Percentiles rank a stretch among this genome's conserved stretches.
Evolutionary conservation across 1,284 basidiomycete species (phyloP).

Genomic region (Tylopilus orsonianus): DNA sequence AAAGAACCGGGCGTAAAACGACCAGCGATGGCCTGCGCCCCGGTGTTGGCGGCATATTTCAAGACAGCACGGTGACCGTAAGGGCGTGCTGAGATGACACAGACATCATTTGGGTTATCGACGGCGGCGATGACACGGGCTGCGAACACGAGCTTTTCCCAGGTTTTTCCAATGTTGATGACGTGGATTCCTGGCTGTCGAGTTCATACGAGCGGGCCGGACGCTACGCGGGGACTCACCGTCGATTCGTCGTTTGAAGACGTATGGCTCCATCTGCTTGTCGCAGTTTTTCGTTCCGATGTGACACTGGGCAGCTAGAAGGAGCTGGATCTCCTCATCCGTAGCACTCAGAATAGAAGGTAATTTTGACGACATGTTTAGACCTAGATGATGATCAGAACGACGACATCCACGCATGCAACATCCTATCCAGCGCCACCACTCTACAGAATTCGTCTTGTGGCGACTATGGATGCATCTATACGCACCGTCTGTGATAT

Average conservation of each 20-base stretch:
- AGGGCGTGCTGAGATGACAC: slow-evolving; percentile 96
- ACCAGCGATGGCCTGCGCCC: slow-evolving; percentile 97
- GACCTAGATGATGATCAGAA: slow-evolving; percentile 34
- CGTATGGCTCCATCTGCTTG: slow-evolving; percentile 97
- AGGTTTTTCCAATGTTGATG: slow-evolving; percentile 98
- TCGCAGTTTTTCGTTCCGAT: slow-evolving; percentile 99
- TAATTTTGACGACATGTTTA: slow-evolving; percentile 79
- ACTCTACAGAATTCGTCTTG: slow-evolving; percentile 21
- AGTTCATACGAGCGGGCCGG: slow-evolving; percentile 5
- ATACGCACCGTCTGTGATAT: slow-evolving; percentile 26
- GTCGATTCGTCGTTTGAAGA: slow-evolving; percentile 95
- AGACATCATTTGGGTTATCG: slow-evolving; percentile 97
- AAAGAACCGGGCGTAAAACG: slow-evolving; percentile 99
- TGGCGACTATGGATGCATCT: slow-evolving; percentile 8
- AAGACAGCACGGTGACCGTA: slow-evolving; percentile 99
- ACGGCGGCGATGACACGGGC: slow-evolving; percentile 93
- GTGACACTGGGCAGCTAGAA: slow-evolving; percentile 95
- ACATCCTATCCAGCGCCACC: slow-evolving; percentile 33
- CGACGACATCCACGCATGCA: slow-evolving; percentile 35
- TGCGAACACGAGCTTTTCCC: slow-evolving; percentile 97
- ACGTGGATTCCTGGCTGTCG: slow-evolving; percentile 80
- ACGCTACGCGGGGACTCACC: slow-evolving; percentile 52
- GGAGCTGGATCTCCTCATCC: slow-evolving; percentile 95
- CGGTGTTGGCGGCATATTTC: slow-evolving; percentile 97
- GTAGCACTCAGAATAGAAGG: slow-evolving; percentile 91